phyloP scores from a whole-genome alignment of 169 alveolate genomes.

The Babesia microti region DNA sequence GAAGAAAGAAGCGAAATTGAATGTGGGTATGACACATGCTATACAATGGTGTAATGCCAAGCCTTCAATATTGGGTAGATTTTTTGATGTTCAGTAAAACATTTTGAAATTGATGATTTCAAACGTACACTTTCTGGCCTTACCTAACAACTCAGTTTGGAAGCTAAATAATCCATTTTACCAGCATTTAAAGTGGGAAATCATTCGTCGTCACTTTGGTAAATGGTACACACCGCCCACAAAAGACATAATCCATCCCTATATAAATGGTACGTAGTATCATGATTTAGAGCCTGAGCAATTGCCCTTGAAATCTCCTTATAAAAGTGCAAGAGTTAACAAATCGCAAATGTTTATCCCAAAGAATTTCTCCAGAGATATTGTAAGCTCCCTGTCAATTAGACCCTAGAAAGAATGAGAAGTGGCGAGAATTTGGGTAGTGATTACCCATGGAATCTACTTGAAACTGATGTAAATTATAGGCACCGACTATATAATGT shows the following conservation, averaged over 20 bases:
- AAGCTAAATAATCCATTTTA: neutral
- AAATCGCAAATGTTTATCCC: slow-evolving; percentile 49
- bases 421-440: slow-evolving; percentile 68
- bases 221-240: slow-evolving; percentile 37
- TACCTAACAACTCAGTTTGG: neutral
- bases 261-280: slow-evolving; percentile 21
- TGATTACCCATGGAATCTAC: slow-evolving; percentile 62
- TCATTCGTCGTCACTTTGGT: neutral
- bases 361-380: slow-evolving; percentile 38
- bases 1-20: too few relatives aligned
- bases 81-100: slow-evolving; percentile 2
- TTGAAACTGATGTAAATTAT: slow-evolving; percentile 53
- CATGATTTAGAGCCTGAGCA: slow-evolving; percentile 51
- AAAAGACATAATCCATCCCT: slow-evolving; percentile 39
- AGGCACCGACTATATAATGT: slow-evolving; percentile 63
- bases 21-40: too few relatives aligned
- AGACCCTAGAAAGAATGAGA: slow-evolving; percentile 45
- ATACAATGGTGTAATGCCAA: too few relatives aligned
- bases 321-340: slow-evolving; percentile 21
- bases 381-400: slow-evolving; percentile 20
- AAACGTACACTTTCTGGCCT: neutral
- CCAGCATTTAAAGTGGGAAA: neutral
- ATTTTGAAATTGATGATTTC: slow-evolving; percentile 1
- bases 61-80: too few relatives aligned
- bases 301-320: slow-evolving; percentile 39